Conservation (phyloP, 139 green algal species). For the Chlorella sorokiniana region DNA sequence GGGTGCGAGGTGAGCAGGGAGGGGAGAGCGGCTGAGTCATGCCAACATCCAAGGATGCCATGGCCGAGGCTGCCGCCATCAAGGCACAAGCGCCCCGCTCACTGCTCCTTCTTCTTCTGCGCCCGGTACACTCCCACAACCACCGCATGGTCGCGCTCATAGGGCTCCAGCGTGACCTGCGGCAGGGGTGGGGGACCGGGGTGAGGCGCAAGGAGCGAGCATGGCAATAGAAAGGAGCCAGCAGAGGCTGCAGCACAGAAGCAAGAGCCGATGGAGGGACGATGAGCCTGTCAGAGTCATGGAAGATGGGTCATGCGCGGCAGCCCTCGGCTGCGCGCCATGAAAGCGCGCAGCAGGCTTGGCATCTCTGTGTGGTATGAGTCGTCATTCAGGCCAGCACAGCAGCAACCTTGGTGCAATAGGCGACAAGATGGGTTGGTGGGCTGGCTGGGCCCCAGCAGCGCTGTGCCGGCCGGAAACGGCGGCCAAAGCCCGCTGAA, state of each 20-base stretch:
- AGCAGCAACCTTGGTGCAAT: not conserved
- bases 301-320: constrained; percentile 37
- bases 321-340: not conserved
- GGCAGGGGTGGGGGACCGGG: not conserved
- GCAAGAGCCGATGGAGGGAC: not conserved
- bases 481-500: not conserved
- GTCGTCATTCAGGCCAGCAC: constrained; percentile 39
- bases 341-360: not conserved
- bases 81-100: not conserved
- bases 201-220: not conserved
- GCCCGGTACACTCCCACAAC: constrained; percentile 86
- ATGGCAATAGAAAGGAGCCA: not conserved
- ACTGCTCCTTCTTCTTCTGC: constrained; percentile 44
- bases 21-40: not conserved
- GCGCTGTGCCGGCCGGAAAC: not conserved
- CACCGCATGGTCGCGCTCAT: constrained; percentile 98
- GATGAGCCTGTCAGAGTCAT: constrained; percentile 49
- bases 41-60: not conserved
- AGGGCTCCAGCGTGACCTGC: constrained; percentile 99
- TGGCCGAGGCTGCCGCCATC: not conserved
- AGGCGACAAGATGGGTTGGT: too few relatives aligned
- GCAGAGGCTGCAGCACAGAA: not conserved
- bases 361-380: constrained; percentile 8
- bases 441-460: too few relatives aligned
- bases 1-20: not conserved